Base-by-base conservation (phyloP, 2,329 filamentous ascomycete species). In the Sporothrix brunneoviolacea region DNA sequence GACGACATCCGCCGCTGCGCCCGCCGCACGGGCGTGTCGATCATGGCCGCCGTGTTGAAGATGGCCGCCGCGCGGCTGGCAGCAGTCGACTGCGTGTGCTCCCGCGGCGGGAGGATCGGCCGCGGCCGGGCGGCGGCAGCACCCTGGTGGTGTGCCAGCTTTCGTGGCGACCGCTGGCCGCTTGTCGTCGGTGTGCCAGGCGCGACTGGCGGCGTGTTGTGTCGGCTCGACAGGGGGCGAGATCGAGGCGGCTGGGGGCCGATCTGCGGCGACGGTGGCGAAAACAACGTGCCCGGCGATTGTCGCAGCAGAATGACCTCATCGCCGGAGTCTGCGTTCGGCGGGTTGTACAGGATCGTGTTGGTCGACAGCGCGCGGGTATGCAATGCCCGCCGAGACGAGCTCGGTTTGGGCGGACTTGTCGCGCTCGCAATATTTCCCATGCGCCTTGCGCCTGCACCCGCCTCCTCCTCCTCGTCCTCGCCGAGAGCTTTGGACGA, bases 291-390 rank as follows among this genome's bases (percentile, higher is more conserved):
- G 15, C 38, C 35, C 2, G 50, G 42, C 3, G 54, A 51, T 8
- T 42, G 53, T 4, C 18, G 35, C 5, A 21, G 44, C 3, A 22
- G 24, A 13, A 36, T 36, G 9, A 37, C 18, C 13, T 47, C 32
- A 16, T 43, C 21, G n/a, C 39, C 41, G 6, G 37, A 32, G 8
- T 49, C 36, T 22, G 74, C 70, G 28, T 54, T 27, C 2, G 58
- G 70, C 0, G 90, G 90, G 30, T 87, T 90, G 68, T 86, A 95
- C 1, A 95, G 72, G 48, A 94, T 90, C 0, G 91, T 95, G 58
- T 84, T 88, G 18, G 82, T 86, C 0, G 91, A 95, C 4, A 85
- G 65, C 12, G 88, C 90, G 33, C 90, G 84, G 50, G 70, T 77
- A 60, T 95, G 90, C 4, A 72, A 61, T 1, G 66, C 69, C 39